Conservation (phyloP, 495 filamentous ascomycete genomes). For the Penicillium lagena region DNA sequence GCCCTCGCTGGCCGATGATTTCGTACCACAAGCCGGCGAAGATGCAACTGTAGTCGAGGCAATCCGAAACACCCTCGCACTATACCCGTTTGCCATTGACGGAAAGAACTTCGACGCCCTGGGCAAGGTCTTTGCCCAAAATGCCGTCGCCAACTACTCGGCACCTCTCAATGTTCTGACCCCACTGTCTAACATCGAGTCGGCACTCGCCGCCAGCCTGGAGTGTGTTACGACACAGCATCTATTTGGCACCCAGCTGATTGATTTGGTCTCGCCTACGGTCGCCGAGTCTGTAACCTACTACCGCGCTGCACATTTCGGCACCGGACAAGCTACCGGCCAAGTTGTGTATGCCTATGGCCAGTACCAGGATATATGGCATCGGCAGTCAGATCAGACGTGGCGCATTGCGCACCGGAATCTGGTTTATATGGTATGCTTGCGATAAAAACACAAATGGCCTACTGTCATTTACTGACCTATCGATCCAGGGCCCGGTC, state of each 20-base stretch:
- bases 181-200: slow-evolving; percentile 7
- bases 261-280: slow-evolving; percentile 12
- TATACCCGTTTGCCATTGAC: slow-evolving; percentile 26
- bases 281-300: slow-evolving; percentile 18
- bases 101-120: slow-evolving; percentile 27
- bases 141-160: slow-evolving; percentile 28
- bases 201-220: slow-evolving; percentile 6
- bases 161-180: slow-evolving; percentile 15
- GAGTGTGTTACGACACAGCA: slow-evolving; percentile 22
- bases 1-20: no score
- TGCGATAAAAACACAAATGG: no score
- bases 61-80: slow-evolving; percentile 24
- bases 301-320: slow-evolving; percentile 23
- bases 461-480: no score
- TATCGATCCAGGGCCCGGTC: no score
- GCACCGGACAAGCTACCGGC: slow-evolving; percentile 10
- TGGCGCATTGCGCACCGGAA: slow-evolving; percentile 18
- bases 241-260: slow-evolving; percentile 15
- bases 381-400: slow-evolving; percentile 4
- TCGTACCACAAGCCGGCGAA: no score
- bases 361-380: slow-evolving; percentile 25
- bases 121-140: slow-evolving; percentile 18
- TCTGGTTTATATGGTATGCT: slow-evolving; percentile 29
- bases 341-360: slow-evolving; percentile 23
- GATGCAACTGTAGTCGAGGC: slow-evolving; percentile 20